These are phyloP conservation scores for Dillenia turbinata DNA, from an alignment of 164 flowering plant genomes.

Conservation along the genomic window DNA sequence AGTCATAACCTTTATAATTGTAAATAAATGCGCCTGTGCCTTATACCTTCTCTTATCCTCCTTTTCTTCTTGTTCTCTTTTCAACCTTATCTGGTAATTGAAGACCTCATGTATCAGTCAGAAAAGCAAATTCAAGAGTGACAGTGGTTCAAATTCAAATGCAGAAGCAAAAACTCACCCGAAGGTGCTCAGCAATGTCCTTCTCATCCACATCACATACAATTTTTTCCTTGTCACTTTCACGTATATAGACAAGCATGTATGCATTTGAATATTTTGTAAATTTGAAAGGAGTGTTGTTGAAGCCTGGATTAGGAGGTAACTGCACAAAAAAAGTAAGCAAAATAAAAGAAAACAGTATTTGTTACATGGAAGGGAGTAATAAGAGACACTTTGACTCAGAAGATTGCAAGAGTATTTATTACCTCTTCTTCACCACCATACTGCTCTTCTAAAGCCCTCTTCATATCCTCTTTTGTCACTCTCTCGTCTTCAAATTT, in stretches of 20 bases:
- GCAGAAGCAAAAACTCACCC: slow-evolving; percentile 38
- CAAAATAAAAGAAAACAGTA: not conserved
- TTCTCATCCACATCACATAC: slow-evolving; percentile 84
- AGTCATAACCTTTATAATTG: slow-evolving; percentile 67
- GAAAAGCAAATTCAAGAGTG: not conserved
- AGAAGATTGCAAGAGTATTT: slow-evolving; percentile 1
- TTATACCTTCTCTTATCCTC: slow-evolving; percentile 82
- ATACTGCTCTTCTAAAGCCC: slow-evolving; percentile 84
- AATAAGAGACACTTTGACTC: not conserved
- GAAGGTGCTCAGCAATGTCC: slow-evolving; percentile 85
- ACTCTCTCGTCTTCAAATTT: slow-evolving; percentile 94
- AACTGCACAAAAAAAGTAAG: slow-evolving; percentile 34
- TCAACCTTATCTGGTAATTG: slow-evolving; percentile 58
- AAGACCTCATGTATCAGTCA: slow-evolving; percentile 3
- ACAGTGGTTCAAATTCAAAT: not conserved
- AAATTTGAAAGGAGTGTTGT: slow-evolving; percentile 79
- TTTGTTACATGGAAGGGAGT: not conserved
- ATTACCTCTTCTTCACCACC: slow-evolving; percentile 92
- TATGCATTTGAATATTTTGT: slow-evolving; percentile 93
- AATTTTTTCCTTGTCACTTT: slow-evolving; percentile 86
- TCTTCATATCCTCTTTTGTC: slow-evolving; percentile 74
- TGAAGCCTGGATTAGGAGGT: slow-evolving; percentile 90
- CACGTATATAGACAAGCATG: slow-evolving; percentile 93
- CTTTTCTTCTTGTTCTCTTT: slow-evolving; percentile 92
- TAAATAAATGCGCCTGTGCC: slow-evolving; percentile 82